These are phyloP conservation scores for Oryza australiensis DNA, from an alignment of 176 grass and related monocot genomes.

Conservation along the genomic window DNA sequence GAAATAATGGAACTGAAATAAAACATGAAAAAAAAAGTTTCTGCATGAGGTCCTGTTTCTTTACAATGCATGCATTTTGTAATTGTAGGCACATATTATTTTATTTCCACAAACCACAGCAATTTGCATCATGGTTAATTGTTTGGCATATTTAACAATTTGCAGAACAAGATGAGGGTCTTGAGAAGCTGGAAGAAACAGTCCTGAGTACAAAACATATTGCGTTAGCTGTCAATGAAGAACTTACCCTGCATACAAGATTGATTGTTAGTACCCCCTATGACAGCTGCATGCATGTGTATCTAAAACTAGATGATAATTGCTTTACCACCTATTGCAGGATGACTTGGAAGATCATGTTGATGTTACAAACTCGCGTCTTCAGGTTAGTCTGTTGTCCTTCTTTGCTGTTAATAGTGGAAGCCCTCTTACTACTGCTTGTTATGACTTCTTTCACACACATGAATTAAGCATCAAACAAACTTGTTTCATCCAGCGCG, in stretches of 20 bases:
- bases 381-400: constrained; percentile 54
- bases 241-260: constrained; percentile 87
- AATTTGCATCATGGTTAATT: neutral
- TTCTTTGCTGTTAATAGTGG: neutral
- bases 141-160: neutral
- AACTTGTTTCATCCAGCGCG: constrained; percentile 51
- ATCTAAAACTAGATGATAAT: constrained; percentile 4
- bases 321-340: constrained; percentile 47
- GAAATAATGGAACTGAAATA: constrained; percentile 19
- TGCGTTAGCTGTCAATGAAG: constrained; percentile 95
- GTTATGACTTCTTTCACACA: neutral
- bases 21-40: neutral
- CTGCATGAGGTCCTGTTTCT: neutral
- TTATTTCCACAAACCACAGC: neutral
- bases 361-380: constrained; percentile 74
- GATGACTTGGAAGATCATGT: constrained; percentile 81
- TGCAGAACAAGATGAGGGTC: constrained; percentile 92
- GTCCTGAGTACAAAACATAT: constrained; percentile 97
- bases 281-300: neutral
- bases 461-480: neutral
- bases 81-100: neutral
- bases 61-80: constrained; percentile 9
- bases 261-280: constrained; percentile 69
- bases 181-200: constrained; percentile 92
- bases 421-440: neutral